A percentile compares a stretch with the other conserved stretches of the same genome.
Evolutionary conservation across 139 green algal species (phyloP).

Genomic region (Penium margaritaceum): DNA sequence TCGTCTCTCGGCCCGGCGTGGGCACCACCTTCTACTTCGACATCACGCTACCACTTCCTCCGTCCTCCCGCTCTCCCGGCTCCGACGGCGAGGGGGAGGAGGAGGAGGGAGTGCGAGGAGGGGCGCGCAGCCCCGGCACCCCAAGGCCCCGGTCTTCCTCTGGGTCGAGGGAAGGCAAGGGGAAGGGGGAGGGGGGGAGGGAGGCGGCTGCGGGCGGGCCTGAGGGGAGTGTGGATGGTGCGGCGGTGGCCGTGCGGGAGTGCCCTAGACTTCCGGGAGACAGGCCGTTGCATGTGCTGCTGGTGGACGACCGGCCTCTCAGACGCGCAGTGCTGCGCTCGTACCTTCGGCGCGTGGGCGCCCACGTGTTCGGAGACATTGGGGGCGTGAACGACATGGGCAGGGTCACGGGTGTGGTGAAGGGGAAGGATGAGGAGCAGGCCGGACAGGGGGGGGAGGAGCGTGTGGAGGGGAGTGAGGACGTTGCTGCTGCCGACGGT

Average conservation of each 20-base stretch:
- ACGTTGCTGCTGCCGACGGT: too few relatives aligned
- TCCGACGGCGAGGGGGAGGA: too few relatives aligned
- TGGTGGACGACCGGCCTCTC: conserved; percentile 32
- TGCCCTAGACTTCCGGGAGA: not conserved
- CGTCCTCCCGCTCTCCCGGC: not conserved
- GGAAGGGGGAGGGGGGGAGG: too few relatives aligned
- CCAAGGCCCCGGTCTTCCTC: too few relatives aligned
- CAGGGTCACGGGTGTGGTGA: too few relatives aligned
- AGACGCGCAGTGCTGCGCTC: conserved; percentile 15
- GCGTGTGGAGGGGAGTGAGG: too few relatives aligned
- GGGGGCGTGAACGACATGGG: too few relatives aligned
- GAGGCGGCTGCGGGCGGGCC: not conserved
- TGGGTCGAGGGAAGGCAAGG: too few relatives aligned
- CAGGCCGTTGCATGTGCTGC: not conserved
- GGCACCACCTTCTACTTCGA: conserved; percentile 46
- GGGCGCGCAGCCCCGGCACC: too few relatives aligned
- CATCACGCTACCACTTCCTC: conserved; percentile 5
- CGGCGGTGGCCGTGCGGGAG: not conserved
- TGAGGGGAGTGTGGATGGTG: not conserved
- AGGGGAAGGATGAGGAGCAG: too few relatives aligned
- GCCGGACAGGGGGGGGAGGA: too few relatives aligned
- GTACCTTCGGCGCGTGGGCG: conserved; percentile 26
- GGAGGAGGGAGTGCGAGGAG: too few relatives aligned
- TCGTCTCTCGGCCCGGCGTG: conserved; percentile 17
- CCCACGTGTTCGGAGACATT: conserved; percentile 30